Evolutionary conservation across 257 asterid species (phyloP).

Genomic region (Vinca minor): DNA sequence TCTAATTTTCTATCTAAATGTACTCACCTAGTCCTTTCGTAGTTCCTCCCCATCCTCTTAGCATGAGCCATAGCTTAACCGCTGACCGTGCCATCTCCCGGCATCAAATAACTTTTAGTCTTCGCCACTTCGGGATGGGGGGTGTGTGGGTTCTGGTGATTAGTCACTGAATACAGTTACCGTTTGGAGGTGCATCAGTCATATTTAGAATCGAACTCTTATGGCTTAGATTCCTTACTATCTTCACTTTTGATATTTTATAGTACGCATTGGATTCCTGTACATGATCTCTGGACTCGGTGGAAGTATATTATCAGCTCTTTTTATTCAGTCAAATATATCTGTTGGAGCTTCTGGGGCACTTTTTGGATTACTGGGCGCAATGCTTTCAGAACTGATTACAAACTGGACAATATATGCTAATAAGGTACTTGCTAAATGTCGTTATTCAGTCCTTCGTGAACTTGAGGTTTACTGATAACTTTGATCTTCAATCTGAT

Average conservation of each 20-base stretch:
- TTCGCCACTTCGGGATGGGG: no score
- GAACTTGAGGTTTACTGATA: background rate
- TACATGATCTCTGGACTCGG: slow-evolving; percentile 84
- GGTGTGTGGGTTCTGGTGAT: background rate
- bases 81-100: no score
- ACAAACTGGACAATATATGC: slow-evolving; percentile 87
- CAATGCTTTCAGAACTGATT: slow-evolving; percentile 84
- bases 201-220: background rate
- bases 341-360: slow-evolving; percentile 98
- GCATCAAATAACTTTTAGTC: no score
- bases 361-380: slow-evolving; percentile 80
- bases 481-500: background rate
- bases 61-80: no score
- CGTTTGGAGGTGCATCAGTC: background rate
- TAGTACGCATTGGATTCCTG: slow-evolving; percentile 71
- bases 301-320: slow-evolving; percentile 73
- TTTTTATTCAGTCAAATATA: slow-evolving; percentile 69
- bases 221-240: slow-evolving; percentile 2
- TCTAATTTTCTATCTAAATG: background rate
- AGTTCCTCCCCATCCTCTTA: background rate
- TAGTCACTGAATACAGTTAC: background rate
- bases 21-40: background rate
- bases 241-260: slow-evolving; percentile 12
- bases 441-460: background rate
- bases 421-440: slow-evolving; percentile 50